These are phyloP conservation scores for Fusarium sacchari DNA, from an alignment of 2,329 filamentous ascomycete genomes.

Conservation along the genomic window DNA sequence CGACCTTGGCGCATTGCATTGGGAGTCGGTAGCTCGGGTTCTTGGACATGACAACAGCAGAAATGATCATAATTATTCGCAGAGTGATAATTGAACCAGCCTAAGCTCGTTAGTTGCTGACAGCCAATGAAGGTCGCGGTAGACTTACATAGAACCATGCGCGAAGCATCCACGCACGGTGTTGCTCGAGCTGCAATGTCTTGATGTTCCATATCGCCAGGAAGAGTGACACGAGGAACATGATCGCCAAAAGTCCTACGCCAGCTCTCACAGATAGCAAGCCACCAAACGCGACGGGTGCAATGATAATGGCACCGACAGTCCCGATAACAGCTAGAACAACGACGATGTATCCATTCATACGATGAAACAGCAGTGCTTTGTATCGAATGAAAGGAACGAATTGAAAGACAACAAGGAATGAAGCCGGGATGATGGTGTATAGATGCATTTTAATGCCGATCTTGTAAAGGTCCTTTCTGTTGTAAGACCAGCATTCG, in stretches of 20 bases:
- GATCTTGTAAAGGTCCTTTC: conserved; percentile 24
- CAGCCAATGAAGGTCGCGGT: accelerated
- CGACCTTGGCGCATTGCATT: conserved; percentile 11
- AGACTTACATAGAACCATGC: conserved; percentile 25
- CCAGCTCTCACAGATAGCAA: conserved; percentile 57
- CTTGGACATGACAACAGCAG: conserved; percentile 8
- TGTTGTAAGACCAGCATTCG: conserved; percentile 19
- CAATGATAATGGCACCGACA: conserved; percentile 63
- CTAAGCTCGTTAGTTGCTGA: background rate
- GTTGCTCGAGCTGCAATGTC: conserved; percentile 68
- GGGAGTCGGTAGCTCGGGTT: conserved; percentile 1
- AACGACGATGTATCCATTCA: conserved; percentile 67
- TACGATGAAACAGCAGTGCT: conserved; percentile 64
- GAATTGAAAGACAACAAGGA: conserved; percentile 60
- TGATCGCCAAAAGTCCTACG: conserved; percentile 54
- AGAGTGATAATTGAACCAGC: conserved; percentile 18
- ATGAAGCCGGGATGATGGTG: conserved; percentile 54
- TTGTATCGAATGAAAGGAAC: conserved; percentile 58
- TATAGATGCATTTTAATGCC: conserved; percentile 59
- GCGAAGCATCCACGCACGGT: conserved; percentile 71
- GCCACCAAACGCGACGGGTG: conserved; percentile 62
- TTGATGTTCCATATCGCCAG: conserved; percentile 68
- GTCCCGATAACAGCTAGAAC: conserved; percentile 58
- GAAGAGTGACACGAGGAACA: conserved; percentile 54
- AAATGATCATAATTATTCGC: conserved; percentile 19